Percentiles rank a stretch among this genome's conserved stretches.
phyloP scores from a whole-genome alignment of 805 yeast genomes.

The Yamadazyma sp. region DNA sequence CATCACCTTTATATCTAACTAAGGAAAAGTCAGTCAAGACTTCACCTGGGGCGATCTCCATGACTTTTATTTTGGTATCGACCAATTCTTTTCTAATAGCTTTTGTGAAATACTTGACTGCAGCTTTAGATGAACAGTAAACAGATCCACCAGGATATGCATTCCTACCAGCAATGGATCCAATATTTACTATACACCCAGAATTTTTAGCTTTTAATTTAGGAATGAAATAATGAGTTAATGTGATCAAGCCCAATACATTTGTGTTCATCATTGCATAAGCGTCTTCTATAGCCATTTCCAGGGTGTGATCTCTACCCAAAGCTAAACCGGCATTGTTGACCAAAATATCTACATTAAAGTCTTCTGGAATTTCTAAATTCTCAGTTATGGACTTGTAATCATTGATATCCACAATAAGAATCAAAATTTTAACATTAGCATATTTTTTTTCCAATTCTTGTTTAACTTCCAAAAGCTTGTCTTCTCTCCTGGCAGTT shows the following conservation, averaged over 20 bases:
- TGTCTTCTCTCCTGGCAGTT: conserved; percentile 74
- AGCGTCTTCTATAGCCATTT: conserved; percentile 60
- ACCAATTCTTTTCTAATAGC: conserved; percentile 34
- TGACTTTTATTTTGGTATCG: conserved; percentile 29
- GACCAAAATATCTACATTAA: conserved; percentile 64
- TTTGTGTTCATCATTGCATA: conserved; percentile 80
- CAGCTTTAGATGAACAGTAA: conserved; percentile 71
- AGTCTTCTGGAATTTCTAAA: conserved; percentile 48
- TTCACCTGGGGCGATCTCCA: conserved; percentile 39
- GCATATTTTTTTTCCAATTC: conserved; percentile 49
- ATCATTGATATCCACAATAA: conserved; percentile 44
- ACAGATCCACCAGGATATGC: conserved; percentile 78
- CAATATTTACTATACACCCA: conserved; percentile 73
- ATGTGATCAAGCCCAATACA: conserved; percentile 77
- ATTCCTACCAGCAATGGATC: conserved; percentile 78
- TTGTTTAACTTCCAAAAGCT: conserved; percentile 47
- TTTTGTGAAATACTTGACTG: conserved; percentile 30
- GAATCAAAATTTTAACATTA: conserved; percentile 54
- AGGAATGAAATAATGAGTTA: conserved; percentile 78
- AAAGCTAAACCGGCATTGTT: conserved; percentile 80
- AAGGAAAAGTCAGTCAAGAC: conserved; percentile 36
- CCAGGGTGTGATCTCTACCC: conserved; percentile 76
- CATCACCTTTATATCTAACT: conserved; percentile 32
- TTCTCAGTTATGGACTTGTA: conserved; percentile 36
- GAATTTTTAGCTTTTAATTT: conserved; percentile 64